These are phyloP conservation scores for Podila clonocystis DNA, from an alignment of 192 early-diverging fungal genomes.

Conservation along the genomic window DNA sequence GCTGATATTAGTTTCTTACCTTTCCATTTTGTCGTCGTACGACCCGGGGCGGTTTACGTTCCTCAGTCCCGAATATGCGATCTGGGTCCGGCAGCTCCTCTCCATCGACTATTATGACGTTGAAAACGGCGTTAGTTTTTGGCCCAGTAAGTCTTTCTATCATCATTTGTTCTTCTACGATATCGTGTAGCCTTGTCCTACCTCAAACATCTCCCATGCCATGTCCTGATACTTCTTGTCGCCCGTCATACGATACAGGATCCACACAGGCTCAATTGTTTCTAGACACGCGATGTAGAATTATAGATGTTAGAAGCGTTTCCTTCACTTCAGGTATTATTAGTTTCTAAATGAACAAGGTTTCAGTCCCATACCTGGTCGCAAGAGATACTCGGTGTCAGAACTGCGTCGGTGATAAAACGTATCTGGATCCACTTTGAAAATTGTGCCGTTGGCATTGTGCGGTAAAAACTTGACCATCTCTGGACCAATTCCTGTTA, in stretches of 20 bases:
- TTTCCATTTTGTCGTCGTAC: conserved; percentile 54
- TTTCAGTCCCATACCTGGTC: background rate
- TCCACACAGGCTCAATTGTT: conserved; percentile 73
- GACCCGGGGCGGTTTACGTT: conserved; percentile 31
- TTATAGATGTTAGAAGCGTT: background rate
- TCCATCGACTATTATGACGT: conserved; percentile 38
- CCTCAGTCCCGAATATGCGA: conserved; percentile 54
- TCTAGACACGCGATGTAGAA: conserved; percentile 42
- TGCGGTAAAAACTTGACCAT: conserved; percentile 26
- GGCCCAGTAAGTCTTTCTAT: too few species aligned
- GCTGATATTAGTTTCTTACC: conserved; percentile 19
- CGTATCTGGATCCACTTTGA: background rate
- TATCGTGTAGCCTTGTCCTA: background rate
- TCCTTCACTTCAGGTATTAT: background rate
- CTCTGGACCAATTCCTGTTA: conserved; percentile 59
- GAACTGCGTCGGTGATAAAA: background rate
- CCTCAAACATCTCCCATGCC: conserved; percentile 69
- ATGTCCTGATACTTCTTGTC: conserved; percentile 66
- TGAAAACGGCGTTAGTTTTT: background rate
- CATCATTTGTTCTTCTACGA: too few species aligned
- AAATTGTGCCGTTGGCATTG: background rate
- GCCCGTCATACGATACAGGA: conserved; percentile 72
- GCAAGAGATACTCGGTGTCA: background rate
- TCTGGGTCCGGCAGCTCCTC: conserved; percentile 44
- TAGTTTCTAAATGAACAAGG: background rate